Evolutionary conservation across 2,329 filamentous ascomycete species (phyloP), one percentile per base, ranked within the genome.

Genomic region (Mycocentrospora acerina): DNA sequence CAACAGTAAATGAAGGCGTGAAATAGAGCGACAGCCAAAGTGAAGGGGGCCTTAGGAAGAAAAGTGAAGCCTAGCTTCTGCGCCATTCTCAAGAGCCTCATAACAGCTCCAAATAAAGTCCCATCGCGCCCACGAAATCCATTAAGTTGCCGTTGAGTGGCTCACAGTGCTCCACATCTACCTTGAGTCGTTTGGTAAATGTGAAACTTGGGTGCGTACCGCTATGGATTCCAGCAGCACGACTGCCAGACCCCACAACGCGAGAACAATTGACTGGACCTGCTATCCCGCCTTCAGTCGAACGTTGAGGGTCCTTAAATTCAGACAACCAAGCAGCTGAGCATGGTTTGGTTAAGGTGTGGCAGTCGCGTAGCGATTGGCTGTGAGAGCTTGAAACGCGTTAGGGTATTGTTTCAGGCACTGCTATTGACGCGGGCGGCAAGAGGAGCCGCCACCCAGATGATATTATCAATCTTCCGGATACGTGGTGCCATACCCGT

Each of bases 361-460:
- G 43, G 48, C 35, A 44, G 51, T 56, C 55, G 57, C 55, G 51
- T 54, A 62, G 35, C 52, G 49, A 68, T 68, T 68, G 65, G 65
- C 37, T 37, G 39, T 40, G 52, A 49, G 40, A 24, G 53, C 47
- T 52, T 57, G 44, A 46, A 57, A 55, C 19, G 19, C 19, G 19
- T 22, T 9, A n/a, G 19, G 19, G 19, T 22, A 5, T 22, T 22
- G 19, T 22, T 22, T 22, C 19, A 22, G 19, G 9, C 19, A 9
- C 19, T 5, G 9, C 19, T 22, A 22, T 22, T 5, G 19, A 22
- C 19, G 9, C 19, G 19, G 19, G 19, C 19, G 19, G 19, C 9
- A 22, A 22, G 19, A 22, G 19, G 19, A 22, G 19, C 19, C 19
- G 19, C 19, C 19, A 22, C 9, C 19, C 19, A 22, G 9, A 9